Conservation (phyloP, 139 green algal species). For the Asterochloris erici region DNA sequence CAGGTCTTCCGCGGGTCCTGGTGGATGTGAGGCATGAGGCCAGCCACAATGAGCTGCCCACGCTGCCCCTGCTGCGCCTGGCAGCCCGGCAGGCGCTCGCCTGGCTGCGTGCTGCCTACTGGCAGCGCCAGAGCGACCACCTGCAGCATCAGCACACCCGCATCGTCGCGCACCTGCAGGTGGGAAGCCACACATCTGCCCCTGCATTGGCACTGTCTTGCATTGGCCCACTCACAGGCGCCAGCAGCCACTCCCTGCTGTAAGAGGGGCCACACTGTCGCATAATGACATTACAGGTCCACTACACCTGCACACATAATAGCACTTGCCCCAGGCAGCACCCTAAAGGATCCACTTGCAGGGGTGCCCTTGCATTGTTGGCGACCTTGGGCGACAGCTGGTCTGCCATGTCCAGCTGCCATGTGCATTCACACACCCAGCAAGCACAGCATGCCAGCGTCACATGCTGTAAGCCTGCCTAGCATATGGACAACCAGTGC, state of each 20-base stretch:
- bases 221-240: background rate
- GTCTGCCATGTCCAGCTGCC: too few relatives aligned
- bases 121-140: constrained; percentile 48
- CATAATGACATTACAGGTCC: background rate
- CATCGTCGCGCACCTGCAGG: constrained; percentile 32
- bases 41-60: constrained; percentile 80
- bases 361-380: background rate
- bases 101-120: constrained; percentile 73
- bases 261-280: background rate
- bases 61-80: constrained; percentile 55
- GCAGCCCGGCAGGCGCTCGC: constrained; percentile 51
- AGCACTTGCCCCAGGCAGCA: background rate
- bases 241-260: background rate
- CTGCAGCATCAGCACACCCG: constrained; percentile 20
- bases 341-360: background rate
- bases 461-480: too few relatives aligned
- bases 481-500: too few relatives aligned
- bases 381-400: too few relatives aligned
- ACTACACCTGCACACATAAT: background rate
- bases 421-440: too few relatives aligned
- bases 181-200: background rate
- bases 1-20: constrained; percentile 67
- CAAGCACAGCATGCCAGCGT: too few relatives aligned
- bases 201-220: background rate
- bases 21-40: constrained; percentile 79